Evolutionary conservation across 2,329 filamentous ascomycete genomes (phyloP).

Genomic region (Clonostachys byssicola): DNA sequence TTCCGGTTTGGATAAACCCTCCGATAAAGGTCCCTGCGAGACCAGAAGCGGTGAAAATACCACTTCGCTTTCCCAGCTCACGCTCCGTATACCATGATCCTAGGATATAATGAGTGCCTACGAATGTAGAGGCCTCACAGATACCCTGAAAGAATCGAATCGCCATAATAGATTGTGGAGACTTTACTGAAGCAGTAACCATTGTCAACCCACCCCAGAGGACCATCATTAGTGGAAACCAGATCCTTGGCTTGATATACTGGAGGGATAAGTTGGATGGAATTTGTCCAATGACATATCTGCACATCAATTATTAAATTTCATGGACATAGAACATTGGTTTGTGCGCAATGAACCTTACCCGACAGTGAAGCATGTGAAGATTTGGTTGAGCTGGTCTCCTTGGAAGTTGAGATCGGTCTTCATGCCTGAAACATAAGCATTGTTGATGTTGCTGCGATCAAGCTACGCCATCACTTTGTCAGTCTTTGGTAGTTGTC

Average conservation of each 20-base stretch:
- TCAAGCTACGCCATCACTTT: background rate
- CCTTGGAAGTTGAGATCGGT: slow-evolving; percentile 33
- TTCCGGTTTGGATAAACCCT: slow-evolving; percentile 36
- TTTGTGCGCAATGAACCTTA: slow-evolving; percentile 38
- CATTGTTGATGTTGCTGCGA: slow-evolving; percentile 4
- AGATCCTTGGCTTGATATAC: slow-evolving; percentile 55
- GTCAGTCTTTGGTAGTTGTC: background rate
- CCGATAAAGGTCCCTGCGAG: slow-evolving; percentile 37
- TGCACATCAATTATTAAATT: background rate
- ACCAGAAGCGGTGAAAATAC: slow-evolving; percentile 36
- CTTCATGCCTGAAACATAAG: slow-evolving; percentile 29
- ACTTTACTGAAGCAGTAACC: slow-evolving; percentile 18
- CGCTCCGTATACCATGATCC: slow-evolving; percentile 34
- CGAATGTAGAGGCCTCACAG: slow-evolving; percentile 27
- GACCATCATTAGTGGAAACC: slow-evolving; percentile 60
- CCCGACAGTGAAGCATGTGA: slow-evolving; percentile 52
- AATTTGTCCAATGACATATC: slow-evolving; percentile 51
- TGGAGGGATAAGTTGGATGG: slow-evolving; percentile 59
- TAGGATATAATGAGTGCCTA: slow-evolving; percentile 28
- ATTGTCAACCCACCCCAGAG: slow-evolving; percentile 53
- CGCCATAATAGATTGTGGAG: slow-evolving; percentile 25
- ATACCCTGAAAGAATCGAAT: slow-evolving; percentile 39
- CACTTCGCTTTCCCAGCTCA: slow-evolving; percentile 33
- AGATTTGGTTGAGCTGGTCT: slow-evolving; percentile 49
- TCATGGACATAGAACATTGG: no score